These are phyloP conservation scores for Kwoniella sp. DNA, from an alignment of 768 basidiomycete genomes.

Conservation along the genomic window DNA sequence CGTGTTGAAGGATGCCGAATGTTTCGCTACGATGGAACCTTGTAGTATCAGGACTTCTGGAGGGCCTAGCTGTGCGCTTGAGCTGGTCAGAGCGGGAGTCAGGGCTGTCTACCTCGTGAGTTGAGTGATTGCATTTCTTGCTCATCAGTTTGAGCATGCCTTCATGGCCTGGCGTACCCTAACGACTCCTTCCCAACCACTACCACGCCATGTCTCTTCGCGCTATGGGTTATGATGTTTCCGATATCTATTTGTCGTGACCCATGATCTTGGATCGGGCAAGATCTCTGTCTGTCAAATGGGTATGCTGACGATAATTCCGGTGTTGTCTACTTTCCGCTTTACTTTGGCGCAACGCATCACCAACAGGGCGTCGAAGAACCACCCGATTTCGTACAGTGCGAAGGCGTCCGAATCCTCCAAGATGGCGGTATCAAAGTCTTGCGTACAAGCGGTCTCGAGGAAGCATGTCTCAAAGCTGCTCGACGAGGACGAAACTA, in stretches of 20 bases:
- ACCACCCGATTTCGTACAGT: slow-evolving; percentile 90
- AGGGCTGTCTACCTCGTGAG: slow-evolving; percentile 71
- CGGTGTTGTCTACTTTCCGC: no score
- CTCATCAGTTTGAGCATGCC: no score
- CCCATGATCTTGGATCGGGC: no score
- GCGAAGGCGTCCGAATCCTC: slow-evolving; percentile 74
- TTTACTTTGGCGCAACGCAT: no score
- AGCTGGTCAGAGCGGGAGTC: slow-evolving; percentile 70
- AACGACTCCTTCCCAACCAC: no score
- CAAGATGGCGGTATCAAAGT: slow-evolving; percentile 54
- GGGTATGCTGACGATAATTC: no score
- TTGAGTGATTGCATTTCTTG: slow-evolving; percentile 5
- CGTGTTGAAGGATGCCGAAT: slow-evolving; percentile 66
- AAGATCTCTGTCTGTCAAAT: no score
- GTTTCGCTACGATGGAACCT: slow-evolving; percentile 95
- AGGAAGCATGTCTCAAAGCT: slow-evolving; percentile 74
- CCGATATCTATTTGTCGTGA: no score
- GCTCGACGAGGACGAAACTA: slow-evolving; percentile 64
- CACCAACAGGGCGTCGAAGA: slow-evolving; percentile 71
- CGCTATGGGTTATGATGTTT: no score
- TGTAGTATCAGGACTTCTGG: slow-evolving; percentile 89
- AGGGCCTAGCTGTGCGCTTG: slow-evolving; percentile 79
- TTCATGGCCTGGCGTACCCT: no score
- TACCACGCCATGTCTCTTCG: no score
- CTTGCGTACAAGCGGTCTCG: slow-evolving; percentile 60